Evolutionary conservation across 1,284 basidiomycete species (phyloP), one percentile per base, ranked within the genome.

Genomic region (Irpex sp.): DNA sequence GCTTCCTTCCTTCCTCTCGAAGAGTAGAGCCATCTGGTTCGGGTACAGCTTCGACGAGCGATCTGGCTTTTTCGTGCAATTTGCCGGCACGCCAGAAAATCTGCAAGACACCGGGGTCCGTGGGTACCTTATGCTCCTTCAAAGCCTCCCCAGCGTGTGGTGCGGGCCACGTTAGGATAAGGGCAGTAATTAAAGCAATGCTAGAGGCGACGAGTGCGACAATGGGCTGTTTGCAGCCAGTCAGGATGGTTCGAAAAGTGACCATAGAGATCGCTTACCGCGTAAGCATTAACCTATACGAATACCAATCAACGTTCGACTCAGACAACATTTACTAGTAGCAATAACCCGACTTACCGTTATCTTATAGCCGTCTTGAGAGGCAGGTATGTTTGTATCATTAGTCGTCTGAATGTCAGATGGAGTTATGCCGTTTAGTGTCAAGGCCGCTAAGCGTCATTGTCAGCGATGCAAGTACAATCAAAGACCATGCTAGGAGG

Each of bases 81-180:
- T 59, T 59, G n/a, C 58, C 58, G 10, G 58, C 58, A 10, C 58
- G 58, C 58, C 58, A 59, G 58, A 59, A 59, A 10, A 59, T 59
- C 20, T 59, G 58, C 58, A 59, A 24, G n/a, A 59, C 58, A n/a
- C 58, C 58, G 20, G 22, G n/a, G 27, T 24, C 58, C 22, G 18
- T 59, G 22, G 58, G 58, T 10, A 54, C n/a, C 49, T 54, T 20
- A 54, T 10, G 13, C 10, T 59, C 22, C 58, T 49, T 49, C 45
- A 49, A n/a, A 15, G 58, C 22, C 10, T n/a, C 22, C 58, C 32
- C 32, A 32, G 32, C 32, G 32, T 32, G 32, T 32, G 58, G 58
- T 59, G 58, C 58, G 18, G 58, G 58, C 58, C 58, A 59, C n/a
- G 58, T 59, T 10, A 59, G 20, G 58, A 59, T 22, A 20, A 59